Evolutionary conservation across 1,284 basidiomycete genomes (phyloP).

Genomic region (Phenoliferia sp.): DNA sequence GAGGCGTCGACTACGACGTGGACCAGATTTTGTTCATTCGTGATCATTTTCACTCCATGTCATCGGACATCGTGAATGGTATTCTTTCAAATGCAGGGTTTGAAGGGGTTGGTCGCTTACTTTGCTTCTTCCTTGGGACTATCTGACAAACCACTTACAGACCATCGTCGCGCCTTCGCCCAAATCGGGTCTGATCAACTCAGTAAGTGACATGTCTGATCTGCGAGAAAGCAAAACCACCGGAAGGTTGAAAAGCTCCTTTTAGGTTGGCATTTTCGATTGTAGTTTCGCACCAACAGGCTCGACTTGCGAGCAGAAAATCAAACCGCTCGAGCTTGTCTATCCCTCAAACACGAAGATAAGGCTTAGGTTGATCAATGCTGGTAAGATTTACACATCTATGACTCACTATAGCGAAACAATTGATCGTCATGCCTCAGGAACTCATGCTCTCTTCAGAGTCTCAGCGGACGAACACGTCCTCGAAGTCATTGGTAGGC

Average conservation of each 20-base stretch:
- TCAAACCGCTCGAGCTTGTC: conserved; percentile 32
- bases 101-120: conserved; percentile 8
- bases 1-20: conserved; percentile 39
- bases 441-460: neutral
- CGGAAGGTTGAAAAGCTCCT: no score
- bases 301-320: conserved; percentile 38
- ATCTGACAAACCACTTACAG: no score
- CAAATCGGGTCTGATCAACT: conserved; percentile 52
- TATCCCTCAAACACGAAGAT: conserved; percentile 44
- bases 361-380: conserved; percentile 54
- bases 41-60: conserved; percentile 48
- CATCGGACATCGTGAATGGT: conserved; percentile 24
- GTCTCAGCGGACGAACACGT: neutral
- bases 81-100: conserved; percentile 11
- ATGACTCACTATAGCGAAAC: conserved; percentile 35
- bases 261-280: conserved; percentile 47
- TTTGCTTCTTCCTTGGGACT: conserved; percentile 25
- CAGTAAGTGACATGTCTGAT: neutral
- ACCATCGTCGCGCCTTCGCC: conserved; percentile 40
- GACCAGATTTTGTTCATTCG: conserved; percentile 38
- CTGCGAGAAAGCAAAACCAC: no score
- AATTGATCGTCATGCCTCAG: conserved; percentile 5
- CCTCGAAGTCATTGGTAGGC: neutral
- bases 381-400: no score
- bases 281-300: conserved; percentile 40